phyloP scores from a whole-genome alignment of 768 basidiomycete species.

The Trametes maxima region DNA sequence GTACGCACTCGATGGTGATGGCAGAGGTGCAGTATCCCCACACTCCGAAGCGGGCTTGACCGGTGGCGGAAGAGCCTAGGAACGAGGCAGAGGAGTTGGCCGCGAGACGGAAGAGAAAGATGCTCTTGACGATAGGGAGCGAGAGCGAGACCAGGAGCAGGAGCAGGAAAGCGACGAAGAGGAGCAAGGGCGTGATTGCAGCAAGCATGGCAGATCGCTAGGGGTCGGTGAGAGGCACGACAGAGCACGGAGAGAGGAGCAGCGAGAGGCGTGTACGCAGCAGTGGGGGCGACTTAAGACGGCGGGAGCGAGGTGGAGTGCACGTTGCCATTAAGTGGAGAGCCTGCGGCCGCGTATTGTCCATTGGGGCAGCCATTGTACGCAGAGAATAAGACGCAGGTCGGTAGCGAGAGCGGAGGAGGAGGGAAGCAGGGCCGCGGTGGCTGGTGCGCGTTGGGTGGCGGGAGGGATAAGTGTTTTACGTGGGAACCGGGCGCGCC shows the following conservation, averaged over 20 bases:
- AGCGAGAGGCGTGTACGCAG: background rate
- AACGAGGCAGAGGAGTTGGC: conserved; percentile 38
- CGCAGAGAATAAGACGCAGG: background rate
- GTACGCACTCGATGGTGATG: conserved; percentile 46
- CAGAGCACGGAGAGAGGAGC: background rate
- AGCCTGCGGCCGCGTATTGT: conserved; percentile 4
- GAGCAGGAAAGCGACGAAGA: conserved; percentile 58
- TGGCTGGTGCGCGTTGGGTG: background rate
- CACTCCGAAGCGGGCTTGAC: conserved; percentile 54
- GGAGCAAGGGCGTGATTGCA: conserved; percentile 43
- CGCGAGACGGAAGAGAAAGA: conserved; percentile 57
- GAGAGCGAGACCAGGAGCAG: conserved; percentile 65
- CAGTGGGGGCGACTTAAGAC: conserved; percentile 1
- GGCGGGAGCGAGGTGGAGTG: conserved; percentile 9
- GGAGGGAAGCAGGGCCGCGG: background rate
- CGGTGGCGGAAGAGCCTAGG: conserved; percentile 39
- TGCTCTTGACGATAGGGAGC: conserved; percentile 55
- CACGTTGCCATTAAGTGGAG: conserved; percentile 16
- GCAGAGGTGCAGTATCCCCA: conserved; percentile 65
- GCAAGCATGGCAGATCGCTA: conserved; percentile 26
- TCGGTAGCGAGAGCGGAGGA: background rate
- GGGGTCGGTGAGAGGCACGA: background rate
- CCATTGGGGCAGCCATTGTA: background rate
- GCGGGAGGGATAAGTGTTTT: conserved; percentile 5
- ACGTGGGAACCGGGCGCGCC: conserved; percentile 10